These are phyloP conservation scores for Bryoglossum gracile DNA, from an alignment of 495 filamentous ascomycete genomes.

Conservation along the genomic window DNA sequence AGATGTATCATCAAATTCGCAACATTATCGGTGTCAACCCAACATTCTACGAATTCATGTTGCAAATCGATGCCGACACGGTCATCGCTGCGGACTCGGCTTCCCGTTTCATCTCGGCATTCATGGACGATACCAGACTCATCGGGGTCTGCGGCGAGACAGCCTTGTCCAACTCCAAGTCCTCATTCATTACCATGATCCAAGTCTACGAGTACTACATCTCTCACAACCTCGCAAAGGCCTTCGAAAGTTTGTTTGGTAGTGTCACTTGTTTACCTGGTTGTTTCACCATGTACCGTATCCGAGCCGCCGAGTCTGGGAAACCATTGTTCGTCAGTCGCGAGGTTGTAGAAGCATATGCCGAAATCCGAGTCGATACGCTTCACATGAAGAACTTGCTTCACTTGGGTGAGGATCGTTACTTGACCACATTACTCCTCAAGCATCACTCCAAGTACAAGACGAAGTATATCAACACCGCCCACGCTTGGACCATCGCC, in stretches of 20 bases:
- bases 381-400: constrained; percentile 98
- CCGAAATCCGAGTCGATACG: constrained; percentile 91
- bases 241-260: constrained; percentile 97
- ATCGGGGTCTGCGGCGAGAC: constrained; percentile 96
- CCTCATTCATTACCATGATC: constrained; percentile 94
- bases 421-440: constrained; percentile 87
- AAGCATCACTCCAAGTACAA: constrained; percentile 91
- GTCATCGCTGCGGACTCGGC: constrained; percentile 86
- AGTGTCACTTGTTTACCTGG: constrained; percentile 96
- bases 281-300: constrained; percentile 97
- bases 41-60: constrained; percentile 94
- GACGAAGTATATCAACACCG: constrained; percentile 91
- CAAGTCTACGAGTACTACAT: constrained; percentile 99
- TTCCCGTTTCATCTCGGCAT: constrained; percentile 85
- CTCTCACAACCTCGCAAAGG: constrained; percentile 94
- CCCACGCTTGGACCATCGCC: constrained; percentile 93
- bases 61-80: constrained; percentile 97
- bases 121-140: constrained; percentile 83
- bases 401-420: constrained; percentile 92
- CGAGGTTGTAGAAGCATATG: constrained; percentile 79
- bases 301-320: constrained; percentile 85
- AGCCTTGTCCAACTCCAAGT: constrained; percentile 82
- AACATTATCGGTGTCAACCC: constrained; percentile 99
- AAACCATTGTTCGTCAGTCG: constrained; percentile 94
- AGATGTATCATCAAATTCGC: constrained; percentile 98